These are phyloP conservation scores for Colletotrichum musicola DNA, from an alignment of 2,329 filamentous ascomycete genomes.

Conservation along the genomic window DNA sequence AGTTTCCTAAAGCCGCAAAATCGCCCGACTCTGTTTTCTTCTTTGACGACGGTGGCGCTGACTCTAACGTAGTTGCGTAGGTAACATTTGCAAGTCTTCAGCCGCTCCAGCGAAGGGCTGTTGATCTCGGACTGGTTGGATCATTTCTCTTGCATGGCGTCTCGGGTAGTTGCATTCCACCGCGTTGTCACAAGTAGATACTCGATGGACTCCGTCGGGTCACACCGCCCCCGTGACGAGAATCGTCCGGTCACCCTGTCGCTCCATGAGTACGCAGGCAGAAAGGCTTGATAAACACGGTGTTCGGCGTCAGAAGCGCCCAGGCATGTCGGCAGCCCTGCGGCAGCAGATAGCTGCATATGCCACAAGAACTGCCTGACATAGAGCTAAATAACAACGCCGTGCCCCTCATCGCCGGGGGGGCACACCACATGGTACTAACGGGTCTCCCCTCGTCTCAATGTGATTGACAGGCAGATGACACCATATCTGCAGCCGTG, in stretches of 20 bases:
- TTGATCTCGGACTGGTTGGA: neutral
- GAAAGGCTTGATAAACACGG: neutral
- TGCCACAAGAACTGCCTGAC: too few species aligned
- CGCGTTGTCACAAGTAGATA: conserved; percentile 17
- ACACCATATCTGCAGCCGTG: neutral
- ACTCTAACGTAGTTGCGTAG: neutral
- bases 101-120: neutral
- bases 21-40: neutral
- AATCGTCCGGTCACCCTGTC: neutral
- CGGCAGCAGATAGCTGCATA: neutral
- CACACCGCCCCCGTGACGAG: neutral
- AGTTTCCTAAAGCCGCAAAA: neutral
- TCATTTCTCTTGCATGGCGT: neutral
- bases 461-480: neutral
- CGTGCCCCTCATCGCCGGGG: too few species aligned
- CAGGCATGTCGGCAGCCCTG: neutral
- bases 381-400: too few species aligned
- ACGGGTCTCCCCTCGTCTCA: conserved; percentile 2
- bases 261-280: neutral
- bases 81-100: neutral
- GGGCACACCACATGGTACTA: too few species aligned
- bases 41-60: neutral
- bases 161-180: neutral
- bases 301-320: neutral
- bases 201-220: conserved; percentile 1